These are phyloP conservation scores for Talaromyces funiculosus DNA, from an alignment of 2,329 filamentous ascomycete species.

Conservation along the genomic window DNA sequence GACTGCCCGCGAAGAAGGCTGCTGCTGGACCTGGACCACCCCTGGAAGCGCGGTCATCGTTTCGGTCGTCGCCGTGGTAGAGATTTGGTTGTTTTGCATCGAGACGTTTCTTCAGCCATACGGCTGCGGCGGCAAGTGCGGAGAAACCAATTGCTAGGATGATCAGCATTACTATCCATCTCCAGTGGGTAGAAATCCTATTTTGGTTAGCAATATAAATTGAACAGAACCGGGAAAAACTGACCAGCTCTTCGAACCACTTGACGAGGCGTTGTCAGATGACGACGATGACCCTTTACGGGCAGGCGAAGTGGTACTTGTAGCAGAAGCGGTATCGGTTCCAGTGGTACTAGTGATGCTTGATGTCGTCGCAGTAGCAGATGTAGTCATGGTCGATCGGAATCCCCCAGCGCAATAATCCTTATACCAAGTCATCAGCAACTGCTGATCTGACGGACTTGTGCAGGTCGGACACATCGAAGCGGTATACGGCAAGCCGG, in stretches of 20 bases:
- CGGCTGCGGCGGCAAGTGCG: slow-evolving; percentile 60
- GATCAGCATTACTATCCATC: slow-evolving; percentile 78
- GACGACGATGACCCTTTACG: not conserved
- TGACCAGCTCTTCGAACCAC: slow-evolving; percentile 9
- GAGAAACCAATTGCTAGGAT: slow-evolving; percentile 65
- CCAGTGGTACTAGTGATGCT: slow-evolving; percentile 18
- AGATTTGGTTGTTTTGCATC: slow-evolving; percentile 51
- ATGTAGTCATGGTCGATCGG: slow-evolving; percentile 25
- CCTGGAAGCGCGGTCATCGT: not conserved
- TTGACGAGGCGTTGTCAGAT: not conserved
- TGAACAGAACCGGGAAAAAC: not conserved
- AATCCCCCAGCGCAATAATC: slow-evolving; percentile 51
- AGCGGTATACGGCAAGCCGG: slow-evolving; percentile 50
- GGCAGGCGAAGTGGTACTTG: not conserved
- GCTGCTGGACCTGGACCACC: slow-evolving; percentile 16
- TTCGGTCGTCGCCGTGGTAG: slow-evolving; percentile 25
- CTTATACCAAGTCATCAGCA: slow-evolving; percentile 66
- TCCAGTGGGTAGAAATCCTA: slow-evolving; percentile 65
- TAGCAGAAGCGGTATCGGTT: slow-evolving; percentile 6
- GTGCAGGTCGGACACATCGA: slow-evolving; percentile 61
- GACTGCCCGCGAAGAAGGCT: slow-evolving; percentile 19
- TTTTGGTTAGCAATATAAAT: not conserved
- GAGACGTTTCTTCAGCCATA: slow-evolving; percentile 68
- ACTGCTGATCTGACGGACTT: slow-evolving; percentile 46
- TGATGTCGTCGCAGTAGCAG: slow-evolving; percentile 22